These are phyloP conservation scores for Voacanga thouarsii DNA, from an alignment of 257 asterid genomes.

Conservation along the genomic window DNA sequence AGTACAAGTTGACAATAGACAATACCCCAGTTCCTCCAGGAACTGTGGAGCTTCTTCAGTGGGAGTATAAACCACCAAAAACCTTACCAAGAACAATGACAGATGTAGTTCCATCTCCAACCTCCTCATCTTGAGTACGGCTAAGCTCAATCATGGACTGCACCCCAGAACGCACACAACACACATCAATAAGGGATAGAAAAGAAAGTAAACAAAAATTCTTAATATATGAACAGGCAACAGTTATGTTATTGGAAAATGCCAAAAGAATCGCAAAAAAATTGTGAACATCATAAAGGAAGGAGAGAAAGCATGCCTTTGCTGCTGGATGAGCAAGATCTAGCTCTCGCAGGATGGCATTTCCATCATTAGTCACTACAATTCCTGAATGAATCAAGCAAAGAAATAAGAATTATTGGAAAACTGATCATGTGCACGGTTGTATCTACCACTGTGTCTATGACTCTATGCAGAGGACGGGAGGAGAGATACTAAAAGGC, in stretches of 20 bases:
- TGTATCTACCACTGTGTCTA: background rate
- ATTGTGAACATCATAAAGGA: background rate
- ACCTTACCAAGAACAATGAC: conserved; percentile 90
- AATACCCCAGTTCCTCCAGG: too few species aligned
- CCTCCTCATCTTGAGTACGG: conserved; percentile 99
- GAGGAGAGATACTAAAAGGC: background rate
- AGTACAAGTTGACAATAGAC: background rate
- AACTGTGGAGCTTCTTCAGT: background rate
- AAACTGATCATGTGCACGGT: background rate
- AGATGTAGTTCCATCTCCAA: conserved; percentile 98
- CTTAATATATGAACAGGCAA: background rate
- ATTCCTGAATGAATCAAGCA: conserved; percentile 48
- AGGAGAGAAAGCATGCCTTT: conserved; percentile 43
- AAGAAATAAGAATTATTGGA: background rate
- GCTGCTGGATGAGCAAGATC: conserved; percentile 98
- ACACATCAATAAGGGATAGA: conserved; percentile 21
- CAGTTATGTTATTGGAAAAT: background rate
- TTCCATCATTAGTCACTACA: conserved; percentile 96
- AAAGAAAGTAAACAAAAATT: background rate
- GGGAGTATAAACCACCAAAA: background rate
- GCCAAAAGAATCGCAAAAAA: background rate
- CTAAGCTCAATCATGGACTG: conserved; percentile 99
- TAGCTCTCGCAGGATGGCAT: conserved; percentile 91
- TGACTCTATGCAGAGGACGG: background rate
- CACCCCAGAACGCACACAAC: conserved; percentile 20